A percentile compares a stretch with the other conserved stretches of the same genome.
Evolutionary conservation across 768 basidiomycete species (phyloP).

Genomic region (Tylopilus rubrobrunneus): DNA sequence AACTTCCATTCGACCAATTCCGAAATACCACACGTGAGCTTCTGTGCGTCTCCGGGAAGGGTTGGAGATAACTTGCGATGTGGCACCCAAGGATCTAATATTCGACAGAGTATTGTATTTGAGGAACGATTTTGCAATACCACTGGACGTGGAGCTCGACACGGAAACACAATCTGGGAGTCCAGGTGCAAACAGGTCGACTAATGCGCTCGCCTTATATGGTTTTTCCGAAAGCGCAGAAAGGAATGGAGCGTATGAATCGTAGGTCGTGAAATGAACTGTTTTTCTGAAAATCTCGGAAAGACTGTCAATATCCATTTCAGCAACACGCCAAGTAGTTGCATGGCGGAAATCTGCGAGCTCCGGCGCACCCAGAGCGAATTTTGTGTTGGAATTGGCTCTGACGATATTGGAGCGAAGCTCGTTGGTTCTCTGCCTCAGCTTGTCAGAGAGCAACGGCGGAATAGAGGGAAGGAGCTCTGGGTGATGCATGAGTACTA

Average conservation of each 20-base stretch:
- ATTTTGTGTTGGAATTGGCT: constrained; percentile 1
- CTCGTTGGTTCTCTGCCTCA: neutral
- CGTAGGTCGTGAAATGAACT: constrained; percentile 13
- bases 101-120: too few species aligned
- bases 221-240: constrained; percentile 3
- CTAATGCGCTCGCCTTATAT: too few species aligned
- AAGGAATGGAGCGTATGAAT: constrained; percentile 8
- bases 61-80: too few species aligned
- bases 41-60: constrained; percentile 2
- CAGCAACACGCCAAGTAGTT: neutral
- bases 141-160: too few species aligned
- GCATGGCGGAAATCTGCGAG: constrained; percentile 1
- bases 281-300: constrained; percentile 8
- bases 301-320: too few species aligned
- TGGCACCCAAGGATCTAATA: too few species aligned
- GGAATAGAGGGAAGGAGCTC: too few species aligned
- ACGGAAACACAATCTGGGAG: too few species aligned
- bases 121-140: too few species aligned
- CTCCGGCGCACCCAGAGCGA: neutral
- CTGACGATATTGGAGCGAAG: neutral
- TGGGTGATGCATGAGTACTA: too few species aligned
- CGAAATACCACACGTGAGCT: neutral
- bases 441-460: too few species aligned
- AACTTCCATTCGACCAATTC: neutral
- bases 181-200: too few species aligned